Evolutionary conservation across 768 basidiomycete species (phyloP), one percentile per base, ranked within the genome.

Genomic region (Lactarius evosmus): DNA sequence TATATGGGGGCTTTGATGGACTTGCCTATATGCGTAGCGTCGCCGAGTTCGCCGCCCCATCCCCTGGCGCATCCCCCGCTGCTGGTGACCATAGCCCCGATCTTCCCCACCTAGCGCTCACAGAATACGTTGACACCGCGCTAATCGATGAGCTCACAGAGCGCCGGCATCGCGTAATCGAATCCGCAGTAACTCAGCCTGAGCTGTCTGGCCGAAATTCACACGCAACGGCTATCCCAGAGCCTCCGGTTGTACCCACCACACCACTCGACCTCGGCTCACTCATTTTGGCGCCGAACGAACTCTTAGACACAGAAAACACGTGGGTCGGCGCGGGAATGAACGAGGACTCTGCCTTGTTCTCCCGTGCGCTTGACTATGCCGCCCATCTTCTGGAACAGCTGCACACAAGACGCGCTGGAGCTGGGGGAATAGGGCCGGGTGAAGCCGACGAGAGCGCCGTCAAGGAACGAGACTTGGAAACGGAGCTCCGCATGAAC

Each of bases 1-100:
- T 92, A 0, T 92, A 91, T 70, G 90, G 91, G 0, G 89, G 91
- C 52, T 78, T 84, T 0, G 88, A 90, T 61, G 90, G 91, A 1
- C 74, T 85, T 30, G 90, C 90, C 6, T 92, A 92, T 72, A 81
- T 87, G 58, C 79, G 87, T 64, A 92, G 91, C 71, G 69, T 93
- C 60, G 89, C 89, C 29, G 86, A 89, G 73, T 93, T 92, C 66
- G 78, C 86, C 34, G 71, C 76, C 5, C 71, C 72, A 19, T 70
- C 76, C 27, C 60, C 50, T 44, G 61, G 60, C n/a, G 12, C 25
- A 56, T 30, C 46, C 49, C 9, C 46, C 22, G 29, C 52, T 19
- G 6, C 9, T 54, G 36, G 17, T 22, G 62, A 38, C 33, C 60
- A 36, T 34, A 29, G 30, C 2, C 29, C 32, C 17, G 36, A 57